phyloP scores from a whole-genome alignment of 495 filamentous ascomycete genomes.

The Lasiosphaeria ovina region DNA sequence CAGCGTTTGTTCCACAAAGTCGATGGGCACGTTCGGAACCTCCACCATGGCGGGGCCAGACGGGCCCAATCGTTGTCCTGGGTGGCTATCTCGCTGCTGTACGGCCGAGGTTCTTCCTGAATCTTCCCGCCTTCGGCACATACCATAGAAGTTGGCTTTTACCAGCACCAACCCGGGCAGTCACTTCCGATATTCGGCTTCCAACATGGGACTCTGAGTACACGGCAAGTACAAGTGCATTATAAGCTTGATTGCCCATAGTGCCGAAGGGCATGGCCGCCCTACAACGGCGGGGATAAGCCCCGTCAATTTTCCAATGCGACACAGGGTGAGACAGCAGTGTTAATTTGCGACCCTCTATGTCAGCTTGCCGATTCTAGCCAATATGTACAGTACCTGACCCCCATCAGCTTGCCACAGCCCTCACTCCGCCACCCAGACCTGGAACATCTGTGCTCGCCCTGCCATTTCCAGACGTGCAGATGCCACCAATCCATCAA shows the following conservation, averaged over 20 bases:
- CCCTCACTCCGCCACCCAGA: background rate
- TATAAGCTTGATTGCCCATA: background rate
- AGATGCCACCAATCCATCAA: no score
- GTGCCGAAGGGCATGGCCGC: background rate
- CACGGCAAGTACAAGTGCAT: no score
- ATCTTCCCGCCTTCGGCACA: background rate
- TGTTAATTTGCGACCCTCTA: constrained; percentile 10
- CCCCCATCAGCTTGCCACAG: constrained; percentile 7
- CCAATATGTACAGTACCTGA: background rate
- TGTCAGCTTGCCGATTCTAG: constrained; percentile 10
- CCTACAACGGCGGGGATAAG: constrained; percentile 5
- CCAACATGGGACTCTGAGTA: no score
- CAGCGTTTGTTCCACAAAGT: background rate
- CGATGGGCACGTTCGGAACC: background rate
- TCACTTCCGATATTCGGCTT: no score
- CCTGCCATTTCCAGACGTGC: background rate
- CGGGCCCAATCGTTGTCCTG: no score
- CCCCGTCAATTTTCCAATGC: constrained; percentile 7
- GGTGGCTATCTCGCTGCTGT: background rate
- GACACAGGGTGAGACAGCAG: constrained; percentile 11
- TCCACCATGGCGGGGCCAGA: background rate
- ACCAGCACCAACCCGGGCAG: no score
- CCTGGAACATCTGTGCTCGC: background rate
- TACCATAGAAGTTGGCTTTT: no score
- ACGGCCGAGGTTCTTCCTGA: background rate